Evolutionary conservation across 306 rosid genomes (phyloP).

Genomic region (Ormosia emarginata): DNA sequence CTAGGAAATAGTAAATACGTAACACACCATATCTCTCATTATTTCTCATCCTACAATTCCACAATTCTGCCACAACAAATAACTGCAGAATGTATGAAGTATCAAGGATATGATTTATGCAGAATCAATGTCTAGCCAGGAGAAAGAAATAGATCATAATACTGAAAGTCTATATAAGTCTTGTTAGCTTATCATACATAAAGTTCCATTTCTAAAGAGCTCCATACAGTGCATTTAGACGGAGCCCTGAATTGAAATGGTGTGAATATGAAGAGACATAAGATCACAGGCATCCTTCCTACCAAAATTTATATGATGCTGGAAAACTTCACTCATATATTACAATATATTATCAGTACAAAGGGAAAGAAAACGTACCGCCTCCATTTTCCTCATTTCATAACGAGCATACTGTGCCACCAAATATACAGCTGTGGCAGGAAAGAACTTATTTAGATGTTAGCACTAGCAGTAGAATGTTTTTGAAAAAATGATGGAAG

Average conservation of each 20-base stretch:
- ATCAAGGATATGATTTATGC: background rate
- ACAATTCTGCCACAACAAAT: background rate
- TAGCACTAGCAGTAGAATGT: background rate
- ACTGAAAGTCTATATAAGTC: background rate
- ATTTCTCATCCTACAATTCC: background rate
- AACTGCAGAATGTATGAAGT: background rate
- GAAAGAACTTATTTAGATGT: constrained; percentile 18
- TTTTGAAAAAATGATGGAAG: background rate
- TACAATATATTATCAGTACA: background rate
- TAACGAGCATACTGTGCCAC: constrained; percentile 90
- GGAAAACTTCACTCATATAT: background rate
- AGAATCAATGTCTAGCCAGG: background rate
- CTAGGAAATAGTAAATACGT: background rate
- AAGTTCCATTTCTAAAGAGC: background rate
- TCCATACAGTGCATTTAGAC: background rate
- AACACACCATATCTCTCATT: background rate
- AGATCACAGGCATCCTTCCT: background rate
- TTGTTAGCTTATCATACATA: background rate
- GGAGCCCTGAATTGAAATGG: background rate
- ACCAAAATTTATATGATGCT: background rate
- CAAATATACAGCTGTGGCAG: constrained; percentile 75
- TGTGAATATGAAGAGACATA: background rate
- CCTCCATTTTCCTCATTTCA: constrained; percentile 80
- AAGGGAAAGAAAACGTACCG: constrained; percentile 35
- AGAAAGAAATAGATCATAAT: background rate